phyloP scores from a whole-genome alignment of 805 yeast genomes.

The Millerozyma miso region DNA sequence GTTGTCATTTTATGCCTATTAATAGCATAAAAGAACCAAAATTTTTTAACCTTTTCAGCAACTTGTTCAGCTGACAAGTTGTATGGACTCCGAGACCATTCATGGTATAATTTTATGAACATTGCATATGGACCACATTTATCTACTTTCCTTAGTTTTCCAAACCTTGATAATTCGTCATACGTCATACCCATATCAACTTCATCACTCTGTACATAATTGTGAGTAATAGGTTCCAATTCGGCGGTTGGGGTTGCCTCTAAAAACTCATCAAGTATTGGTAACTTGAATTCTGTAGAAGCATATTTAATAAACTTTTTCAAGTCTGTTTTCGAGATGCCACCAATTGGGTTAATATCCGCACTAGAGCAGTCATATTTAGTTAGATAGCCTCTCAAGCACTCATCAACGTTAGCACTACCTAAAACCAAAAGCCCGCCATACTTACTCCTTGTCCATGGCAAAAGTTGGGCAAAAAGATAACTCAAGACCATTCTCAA shows the following conservation, averaged over 20 bases:
- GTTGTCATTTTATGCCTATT: slow-evolving; percentile 97
- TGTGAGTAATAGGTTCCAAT: slow-evolving; percentile 89
- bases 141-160: slow-evolving; percentile 83
- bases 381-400: slow-evolving; percentile 90
- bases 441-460: slow-evolving; percentile 80
- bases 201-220: slow-evolving; percentile 94
- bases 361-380: slow-evolving; percentile 98
- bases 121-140: slow-evolving; percentile 96
- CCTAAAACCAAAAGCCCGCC: slow-evolving; percentile 90
- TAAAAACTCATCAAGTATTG: slow-evolving; percentile 72
- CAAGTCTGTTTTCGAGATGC: slow-evolving; percentile 91
- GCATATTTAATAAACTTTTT: slow-evolving; percentile 85
- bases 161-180: slow-evolving; percentile 88
- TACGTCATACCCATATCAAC: slow-evolving; percentile 98
- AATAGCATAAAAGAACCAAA: slow-evolving; percentile 90
- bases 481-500: slow-evolving; percentile 92
- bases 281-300: slow-evolving; percentile 60
- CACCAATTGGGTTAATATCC: slow-evolving; percentile 98
- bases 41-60: slow-evolving; percentile 87
- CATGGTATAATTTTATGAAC: slow-evolving; percentile 85
- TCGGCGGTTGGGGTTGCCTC: slow-evolving; percentile 98
- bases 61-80: slow-evolving; percentile 75
- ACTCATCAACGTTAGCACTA: slow-evolving; percentile 96
- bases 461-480: slow-evolving; percentile 87
- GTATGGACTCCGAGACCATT: slow-evolving; percentile 73